These are phyloP conservation scores for Phaeodactylum tricornutum DNA, from an alignment of 108 stramenopile species.

Conservation along the genomic window DNA sequence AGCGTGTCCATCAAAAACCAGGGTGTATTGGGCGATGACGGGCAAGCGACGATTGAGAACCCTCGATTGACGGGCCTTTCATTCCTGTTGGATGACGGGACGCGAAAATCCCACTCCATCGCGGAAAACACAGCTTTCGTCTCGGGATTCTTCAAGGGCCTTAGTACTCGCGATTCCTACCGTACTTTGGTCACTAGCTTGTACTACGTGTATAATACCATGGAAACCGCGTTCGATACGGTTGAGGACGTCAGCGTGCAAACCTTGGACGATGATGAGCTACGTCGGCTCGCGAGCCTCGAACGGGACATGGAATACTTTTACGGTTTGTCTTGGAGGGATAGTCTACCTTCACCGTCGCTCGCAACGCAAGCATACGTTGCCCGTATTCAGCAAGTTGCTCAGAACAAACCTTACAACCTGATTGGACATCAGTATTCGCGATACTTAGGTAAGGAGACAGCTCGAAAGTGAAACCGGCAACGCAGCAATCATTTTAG, in stretches of 20 bases:
- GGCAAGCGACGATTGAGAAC: too few species aligned
- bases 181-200: slow-evolving; percentile 25
- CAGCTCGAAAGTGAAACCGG: too few species aligned
- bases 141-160: slow-evolving; percentile 59
- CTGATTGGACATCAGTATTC: slow-evolving; percentile 55
- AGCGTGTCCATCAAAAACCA: neutral
- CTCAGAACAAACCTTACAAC: slow-evolving; percentile 22
- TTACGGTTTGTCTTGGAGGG: slow-evolving; percentile 33
- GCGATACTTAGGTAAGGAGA: slow-evolving; percentile 43
- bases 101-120: slow-evolving; percentile 48
- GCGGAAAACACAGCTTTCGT: slow-evolving; percentile 55
- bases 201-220: slow-evolving; percentile 48
- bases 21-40: too few species aligned
- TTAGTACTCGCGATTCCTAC: slow-evolving; percentile 28
- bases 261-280: slow-evolving; percentile 21
- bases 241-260: slow-evolving; percentile 6
- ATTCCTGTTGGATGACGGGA: slow-evolving; percentile 40
- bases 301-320: slow-evolving; percentile 55
- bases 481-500: too few species aligned
- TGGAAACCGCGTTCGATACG: slow-evolving; percentile 38
- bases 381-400: slow-evolving; percentile 27
- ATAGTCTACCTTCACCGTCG: slow-evolving; percentile 12
- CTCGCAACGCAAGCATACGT: slow-evolving; percentile 38
- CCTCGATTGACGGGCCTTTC: slow-evolving; percentile 32
- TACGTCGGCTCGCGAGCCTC: slow-evolving; percentile 30